These are phyloP conservation scores for Venturia oleaginea DNA, from an alignment of 2,329 filamentous ascomycete species.

Conservation along the genomic window DNA sequence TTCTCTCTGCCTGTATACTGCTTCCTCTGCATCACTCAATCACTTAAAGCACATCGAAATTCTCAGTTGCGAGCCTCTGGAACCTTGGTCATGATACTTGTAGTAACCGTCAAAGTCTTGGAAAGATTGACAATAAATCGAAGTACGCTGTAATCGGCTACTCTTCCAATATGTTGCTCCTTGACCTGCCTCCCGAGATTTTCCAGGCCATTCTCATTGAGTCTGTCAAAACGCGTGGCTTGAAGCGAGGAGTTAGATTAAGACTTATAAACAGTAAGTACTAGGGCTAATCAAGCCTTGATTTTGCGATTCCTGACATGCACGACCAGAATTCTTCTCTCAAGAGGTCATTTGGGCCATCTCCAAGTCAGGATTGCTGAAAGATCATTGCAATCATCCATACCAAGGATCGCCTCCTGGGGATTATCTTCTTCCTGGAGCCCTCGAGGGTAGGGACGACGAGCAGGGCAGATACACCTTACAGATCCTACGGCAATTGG, in stretches of 20 bases:
- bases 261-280: slow-evolving; percentile 8
- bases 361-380: neutral
- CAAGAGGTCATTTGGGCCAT: slow-evolving; percentile 3
- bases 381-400: neutral
- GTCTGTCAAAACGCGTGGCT: neutral
- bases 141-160: neutral
- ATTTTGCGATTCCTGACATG: neutral
- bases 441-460: neutral
- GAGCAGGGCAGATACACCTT: neutral
- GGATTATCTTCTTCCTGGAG: neutral
- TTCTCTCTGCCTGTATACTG: too few relatives aligned
- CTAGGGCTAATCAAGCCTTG: neutral
- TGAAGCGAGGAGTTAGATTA: slow-evolving; percentile 4
- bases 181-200: slow-evolving; percentile 8
- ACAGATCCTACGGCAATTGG: neutral
- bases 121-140: neutral
- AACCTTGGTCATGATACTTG: too few relatives aligned
- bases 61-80: too few relatives aligned
- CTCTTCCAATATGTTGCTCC: neutral
- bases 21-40: too few relatives aligned
- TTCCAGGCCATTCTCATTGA: slow-evolving; percentile 3
- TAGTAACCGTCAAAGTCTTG: too few relatives aligned
- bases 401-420: slow-evolving; percentile 1
- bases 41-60: too few relatives aligned
- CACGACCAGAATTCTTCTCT: slow-evolving; percentile 1